These are phyloP conservation scores for Ampelocalamus luodianensis DNA, from an alignment of 176 grass and related monocot genomes.

Conservation along the genomic window DNA sequence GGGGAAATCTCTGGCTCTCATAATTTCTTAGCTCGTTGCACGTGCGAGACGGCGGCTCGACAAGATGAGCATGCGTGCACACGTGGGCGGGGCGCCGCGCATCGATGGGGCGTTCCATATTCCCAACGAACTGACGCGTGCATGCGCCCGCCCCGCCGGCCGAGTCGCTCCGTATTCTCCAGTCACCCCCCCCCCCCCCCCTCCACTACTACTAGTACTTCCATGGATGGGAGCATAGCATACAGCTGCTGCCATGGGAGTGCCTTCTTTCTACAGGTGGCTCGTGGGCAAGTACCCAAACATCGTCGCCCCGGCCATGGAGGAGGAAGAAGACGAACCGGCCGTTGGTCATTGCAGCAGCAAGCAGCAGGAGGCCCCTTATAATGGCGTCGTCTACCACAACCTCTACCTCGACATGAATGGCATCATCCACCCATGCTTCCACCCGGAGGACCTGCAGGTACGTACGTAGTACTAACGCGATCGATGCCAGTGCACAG, in stretches of 20 bases:
- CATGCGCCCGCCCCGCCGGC: neutral
- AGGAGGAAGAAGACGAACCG: neutral
- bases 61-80: neutral
- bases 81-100: no score
- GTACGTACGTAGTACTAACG: neutral
- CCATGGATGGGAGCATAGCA: neutral
- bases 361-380: neutral
- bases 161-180: neutral
- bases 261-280: slow-evolving; percentile 60
- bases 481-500: neutral
- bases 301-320: slow-evolving; percentile 33
- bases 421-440: slow-evolving; percentile 62
- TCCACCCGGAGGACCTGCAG: slow-evolving; percentile 58
- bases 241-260: slow-evolving; percentile 39
- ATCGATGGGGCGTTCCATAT: neutral
- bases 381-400: slow-evolving; percentile 40
- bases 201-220: neutral
- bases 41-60: neutral
- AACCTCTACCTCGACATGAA: slow-evolving; percentile 78
- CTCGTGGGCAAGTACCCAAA: slow-evolving; percentile 59
- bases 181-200: no score
- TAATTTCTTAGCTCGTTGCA: neutral
- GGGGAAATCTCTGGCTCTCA: no score
- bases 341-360: neutral
- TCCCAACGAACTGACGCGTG: no score